Evolutionary conservation across 78 protist genomes (phyloP).

Genomic region (Dictyostelium citrinum): DNA sequence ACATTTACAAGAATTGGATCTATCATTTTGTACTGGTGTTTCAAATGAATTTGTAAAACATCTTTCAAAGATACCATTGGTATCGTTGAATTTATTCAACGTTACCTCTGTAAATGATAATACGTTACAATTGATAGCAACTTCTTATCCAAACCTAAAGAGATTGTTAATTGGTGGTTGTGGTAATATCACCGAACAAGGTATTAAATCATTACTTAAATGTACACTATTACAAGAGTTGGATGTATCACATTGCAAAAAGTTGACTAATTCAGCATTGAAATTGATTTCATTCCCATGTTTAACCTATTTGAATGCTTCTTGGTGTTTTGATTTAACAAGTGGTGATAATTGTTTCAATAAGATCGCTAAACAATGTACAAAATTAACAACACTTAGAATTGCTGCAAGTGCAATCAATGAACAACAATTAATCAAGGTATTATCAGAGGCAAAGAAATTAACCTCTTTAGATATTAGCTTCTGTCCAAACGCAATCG

Average conservation of each 20-base stretch:
- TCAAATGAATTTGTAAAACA: neutral
- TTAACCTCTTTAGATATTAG: slow-evolving; percentile 14
- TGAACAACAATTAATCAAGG: slow-evolving; percentile 27
- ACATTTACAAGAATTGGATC: slow-evolving; percentile 13
- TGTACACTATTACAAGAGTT: neutral
- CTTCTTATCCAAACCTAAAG: neutral
- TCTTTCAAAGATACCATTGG: slow-evolving; percentile 3
- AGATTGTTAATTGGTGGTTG: slow-evolving; percentile 34
- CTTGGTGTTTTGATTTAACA: slow-evolving; percentile 5
- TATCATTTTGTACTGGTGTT: slow-evolving; percentile 45
- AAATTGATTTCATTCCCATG: slow-evolving; percentile 18
- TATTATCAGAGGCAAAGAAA: slow-evolving; percentile 14
- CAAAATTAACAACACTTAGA: neutral
- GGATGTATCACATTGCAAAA: slow-evolving; percentile 33
- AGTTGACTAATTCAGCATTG: neutral
- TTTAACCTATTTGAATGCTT: slow-evolving; percentile 8
- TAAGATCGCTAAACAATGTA: slow-evolving; percentile 27
- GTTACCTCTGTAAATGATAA: slow-evolving; percentile 32
- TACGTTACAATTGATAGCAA: neutral
- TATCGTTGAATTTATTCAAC: slow-evolving; percentile 20
- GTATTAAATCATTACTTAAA: slow-evolving; percentile 30
- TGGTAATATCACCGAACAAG: neutral
- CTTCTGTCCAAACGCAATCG: neutral
- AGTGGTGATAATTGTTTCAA: neutral
- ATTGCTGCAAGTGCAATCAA: slow-evolving; percentile 1